A percentile compares a stretch with the other conserved stretches of the same genome.
Conservation (phyloP, 73 alveolate genomes). For the Paramecium tetraurelia region DNA sequence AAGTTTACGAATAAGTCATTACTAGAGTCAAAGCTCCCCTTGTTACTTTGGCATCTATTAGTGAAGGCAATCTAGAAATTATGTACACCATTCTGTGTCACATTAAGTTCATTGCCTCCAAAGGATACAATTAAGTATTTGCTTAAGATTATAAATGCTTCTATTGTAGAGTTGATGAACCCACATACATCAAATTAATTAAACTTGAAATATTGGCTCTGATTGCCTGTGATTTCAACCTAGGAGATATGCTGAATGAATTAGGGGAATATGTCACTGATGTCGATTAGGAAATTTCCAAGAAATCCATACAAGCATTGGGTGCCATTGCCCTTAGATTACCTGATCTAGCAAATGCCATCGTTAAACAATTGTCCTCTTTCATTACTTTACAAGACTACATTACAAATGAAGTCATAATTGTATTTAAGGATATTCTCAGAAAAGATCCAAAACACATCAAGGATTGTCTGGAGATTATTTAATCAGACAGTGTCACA, state of each 20-base stretch:
- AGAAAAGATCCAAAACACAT: conserved; percentile 53
- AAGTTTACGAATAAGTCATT: conserved; percentile 83
- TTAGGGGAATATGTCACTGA: conserved; percentile 92
- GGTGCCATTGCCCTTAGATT: conserved; percentile 79
- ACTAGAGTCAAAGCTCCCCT: conserved; percentile 94
- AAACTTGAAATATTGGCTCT: conserved; percentile 85
- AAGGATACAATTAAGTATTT: conserved; percentile 62
- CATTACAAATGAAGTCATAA: conserved; percentile 74
- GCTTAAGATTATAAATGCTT: conserved; percentile 91
- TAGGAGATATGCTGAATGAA: conserved; percentile 82
- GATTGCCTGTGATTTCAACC: conserved; percentile 64
- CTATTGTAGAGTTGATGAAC: conserved; percentile 97
- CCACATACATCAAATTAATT: conserved; percentile 87
- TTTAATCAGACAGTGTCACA: conserved; percentile 28
- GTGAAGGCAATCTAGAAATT: conserved; percentile 94
- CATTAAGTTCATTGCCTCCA: conserved; percentile 74
- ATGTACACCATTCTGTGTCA: conserved; percentile 91
- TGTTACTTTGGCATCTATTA: conserved; percentile 89
- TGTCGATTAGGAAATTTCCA: conserved; percentile 83
- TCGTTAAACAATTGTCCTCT: conserved; percentile 71
- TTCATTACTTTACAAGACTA: conserved; percentile 76
- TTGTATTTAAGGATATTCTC: conserved; percentile 64
- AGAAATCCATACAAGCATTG: conserved; percentile 76
- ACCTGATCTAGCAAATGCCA: conserved; percentile 70
- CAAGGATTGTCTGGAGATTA: conserved; percentile 42